Base-by-base conservation (phyloP, 2,329 filamentous ascomycete species). In the Penicillium concentricum region DNA sequence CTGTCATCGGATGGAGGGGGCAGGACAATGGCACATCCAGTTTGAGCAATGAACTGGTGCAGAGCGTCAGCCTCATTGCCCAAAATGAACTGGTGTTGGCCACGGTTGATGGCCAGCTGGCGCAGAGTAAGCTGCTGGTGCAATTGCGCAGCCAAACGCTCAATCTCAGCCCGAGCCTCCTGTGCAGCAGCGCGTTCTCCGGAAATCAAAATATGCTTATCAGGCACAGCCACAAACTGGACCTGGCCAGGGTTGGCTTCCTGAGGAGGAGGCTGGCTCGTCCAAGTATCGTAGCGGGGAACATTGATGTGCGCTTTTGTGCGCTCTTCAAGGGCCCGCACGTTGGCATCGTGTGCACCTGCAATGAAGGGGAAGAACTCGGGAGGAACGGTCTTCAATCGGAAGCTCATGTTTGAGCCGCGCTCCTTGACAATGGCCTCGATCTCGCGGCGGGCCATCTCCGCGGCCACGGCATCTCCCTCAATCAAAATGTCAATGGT, bases 331-430 rank as follows among this genome's bases (percentile, higher is more conserved):
- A 96, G 81, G 37, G 83, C 82, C 62, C 84, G 81, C 54, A 91
- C 77, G 49, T 85, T 79, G 45, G 83, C 79, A 71, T 92, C 90
- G 72, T 89, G 84, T 10, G 88, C 85, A 47, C 92, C 92, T 24
- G 91, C 88, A 73, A 99, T 88, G 80, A 99, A 99, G 51, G 93
- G 93, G 76, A 94, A 99, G 75, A 94, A 95, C 72, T 96, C 92
- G 26, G 91, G 85, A 8, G 94, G 92, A 58, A 99, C 88, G 47
- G 87, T 87, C 74, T 88, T 91, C 63, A 99, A 77, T 67, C 90
- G 91, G 56, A 91, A 83, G 76, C 85, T 94, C 69, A 92, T 84
- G 65, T 88, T 93, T 54, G 91, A 88, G 51, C 90, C 87, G 60
- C 91, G 87, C 75, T 97, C 92, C 67, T 88, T 89, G 54, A 91